These are phyloP conservation scores for Aphanomyces astaci DNA, from an alignment of 352 stramenopile species.

Conservation along the genomic window DNA sequence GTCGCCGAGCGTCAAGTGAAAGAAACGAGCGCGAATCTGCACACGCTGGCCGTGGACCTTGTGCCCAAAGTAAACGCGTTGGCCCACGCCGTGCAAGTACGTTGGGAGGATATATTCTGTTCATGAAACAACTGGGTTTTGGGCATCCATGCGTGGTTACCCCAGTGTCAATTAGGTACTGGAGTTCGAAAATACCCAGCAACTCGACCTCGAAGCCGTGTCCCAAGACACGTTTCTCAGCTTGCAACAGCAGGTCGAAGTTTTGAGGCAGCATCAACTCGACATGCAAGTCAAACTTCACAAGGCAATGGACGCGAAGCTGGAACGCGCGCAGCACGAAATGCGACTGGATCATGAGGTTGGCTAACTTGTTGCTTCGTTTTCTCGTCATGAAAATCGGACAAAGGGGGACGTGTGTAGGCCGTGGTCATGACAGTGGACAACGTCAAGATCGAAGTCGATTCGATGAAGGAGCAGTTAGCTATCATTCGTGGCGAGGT, in stretches of 20 bases:
- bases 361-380: too few relatives aligned
- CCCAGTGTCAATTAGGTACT: constrained; percentile 30
- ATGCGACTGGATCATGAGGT: constrained; percentile 9
- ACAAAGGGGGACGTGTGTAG: neutral
- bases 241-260: constrained; percentile 48
- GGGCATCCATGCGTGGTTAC: too few relatives aligned
- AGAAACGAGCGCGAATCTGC: constrained; percentile 32
- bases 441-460: constrained; percentile 15
- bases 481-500: constrained; percentile 4
- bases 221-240: constrained; percentile 47
- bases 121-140: too few relatives aligned
- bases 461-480: constrained; percentile 13
- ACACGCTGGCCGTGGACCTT: constrained; percentile 35
- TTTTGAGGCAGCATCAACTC: constrained; percentile 33
- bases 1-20: constrained; percentile 40
- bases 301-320: constrained; percentile 24
- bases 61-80: constrained; percentile 45
- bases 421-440: neutral
- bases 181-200: constrained; percentile 47
- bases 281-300: constrained; percentile 35
- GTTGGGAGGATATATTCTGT: too few relatives aligned
- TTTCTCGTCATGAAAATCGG: too few relatives aligned
- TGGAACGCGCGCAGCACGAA: constrained; percentile 7
- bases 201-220: constrained; percentile 47
- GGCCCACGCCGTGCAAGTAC: constrained; percentile 40